These are phyloP conservation scores for Cyclotella baltica DNA, from an alignment of 108 stramenopile species.

Conservation along the genomic window DNA sequence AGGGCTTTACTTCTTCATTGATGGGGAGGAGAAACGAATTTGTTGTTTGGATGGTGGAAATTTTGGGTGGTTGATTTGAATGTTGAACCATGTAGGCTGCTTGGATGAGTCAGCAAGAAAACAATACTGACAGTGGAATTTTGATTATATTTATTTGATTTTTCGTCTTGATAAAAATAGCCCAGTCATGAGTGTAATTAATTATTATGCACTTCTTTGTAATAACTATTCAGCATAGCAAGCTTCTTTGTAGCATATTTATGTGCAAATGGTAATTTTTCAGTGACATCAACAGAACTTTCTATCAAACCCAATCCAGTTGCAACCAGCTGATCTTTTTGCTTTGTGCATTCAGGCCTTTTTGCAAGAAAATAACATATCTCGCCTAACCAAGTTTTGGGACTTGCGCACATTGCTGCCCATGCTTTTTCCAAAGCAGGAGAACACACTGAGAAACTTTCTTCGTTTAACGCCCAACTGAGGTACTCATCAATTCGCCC, in stretches of 20 bases:
- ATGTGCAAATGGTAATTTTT: slow-evolving; percentile 20
- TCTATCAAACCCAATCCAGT: slow-evolving; percentile 31
- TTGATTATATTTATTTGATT: too few relatives aligned
- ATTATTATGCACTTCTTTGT: too few relatives aligned
- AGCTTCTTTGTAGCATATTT: slow-evolving; percentile 39
- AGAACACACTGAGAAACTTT: slow-evolving; percentile 36
- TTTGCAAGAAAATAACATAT: slow-evolving; percentile 40
- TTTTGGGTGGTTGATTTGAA: too few relatives aligned
- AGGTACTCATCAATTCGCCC: slow-evolving; percentile 54
- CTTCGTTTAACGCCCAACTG: slow-evolving; percentile 62
- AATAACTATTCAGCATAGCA: slow-evolving; percentile 11
- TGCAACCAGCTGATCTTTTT: slow-evolving; percentile 21
- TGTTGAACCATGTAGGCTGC: too few relatives aligned
- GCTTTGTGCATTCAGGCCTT: slow-evolving; percentile 22
- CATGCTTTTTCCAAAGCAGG: slow-evolving; percentile 24
- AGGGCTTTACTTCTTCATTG: too few relatives aligned
- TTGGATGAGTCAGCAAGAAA: too few relatives aligned
- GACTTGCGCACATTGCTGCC: slow-evolving; percentile 40
- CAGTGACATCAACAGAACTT: slow-evolving; percentile 24
- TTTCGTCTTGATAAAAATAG: too few relatives aligned
- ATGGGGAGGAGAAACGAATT: too few relatives aligned
- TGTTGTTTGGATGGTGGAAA: too few relatives aligned
- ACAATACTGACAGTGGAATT: too few relatives aligned
- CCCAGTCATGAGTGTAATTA: too few relatives aligned
- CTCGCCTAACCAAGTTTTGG: slow-evolving; percentile 36